Base-by-base conservation (phyloP, 768 basidiomycete genomes). In the Mycena albidolilacea region DNA sequence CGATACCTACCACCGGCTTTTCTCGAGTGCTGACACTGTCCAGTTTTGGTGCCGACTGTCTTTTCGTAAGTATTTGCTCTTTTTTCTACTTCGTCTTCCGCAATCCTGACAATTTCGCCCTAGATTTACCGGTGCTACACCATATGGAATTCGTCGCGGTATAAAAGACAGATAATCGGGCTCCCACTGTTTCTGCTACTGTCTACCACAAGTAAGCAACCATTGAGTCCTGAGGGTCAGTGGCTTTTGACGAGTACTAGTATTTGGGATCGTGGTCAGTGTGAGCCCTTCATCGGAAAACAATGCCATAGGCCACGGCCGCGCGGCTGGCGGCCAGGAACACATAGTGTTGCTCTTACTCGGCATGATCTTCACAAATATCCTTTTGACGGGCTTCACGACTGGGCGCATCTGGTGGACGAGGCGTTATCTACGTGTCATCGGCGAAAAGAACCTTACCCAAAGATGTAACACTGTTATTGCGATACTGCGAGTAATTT, bases 71-170 rank as follows among this genome's bases (percentile, higher is more conserved):
- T 50, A 3, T 30, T 3, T 30, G 30, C 30, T 3, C 30, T 30
- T 30, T 30, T 30, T 30, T 30, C 30, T 30, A 30, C 30, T 30
- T 30, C 30, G 30, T 30, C 30, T 30, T 30, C 30, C 3, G 30
- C 30, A 30, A 30, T 30, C 11, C 46, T 7, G 19, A 50, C 10
- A n/a, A 7, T 1, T 50, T n/a, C 7, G 17, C 2, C 48, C 48
- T 6, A 70, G 69, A 70, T 57, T n/a, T 70, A 70, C 58, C 60
- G 62, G 4, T 70, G 69, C 37, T 70, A 63, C 15, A 44, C 23
- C 1, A 62, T 70, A n/a, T 70, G 69, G 69, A 44, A 44, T 21
- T 17, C 39, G 6, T 38, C 59, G n/a, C 52, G 54, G 7, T 38
- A 63, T 30, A 43, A 19, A 44, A 63, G 7, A 21, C 41, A 38